Percentiles rank a stretch among this genome's conserved stretches.
These are phyloP conservation scores for Neurospora sublineolata DNA, from an alignment of 495 filamentous ascomycete species.

Conservation along the genomic window DNA sequence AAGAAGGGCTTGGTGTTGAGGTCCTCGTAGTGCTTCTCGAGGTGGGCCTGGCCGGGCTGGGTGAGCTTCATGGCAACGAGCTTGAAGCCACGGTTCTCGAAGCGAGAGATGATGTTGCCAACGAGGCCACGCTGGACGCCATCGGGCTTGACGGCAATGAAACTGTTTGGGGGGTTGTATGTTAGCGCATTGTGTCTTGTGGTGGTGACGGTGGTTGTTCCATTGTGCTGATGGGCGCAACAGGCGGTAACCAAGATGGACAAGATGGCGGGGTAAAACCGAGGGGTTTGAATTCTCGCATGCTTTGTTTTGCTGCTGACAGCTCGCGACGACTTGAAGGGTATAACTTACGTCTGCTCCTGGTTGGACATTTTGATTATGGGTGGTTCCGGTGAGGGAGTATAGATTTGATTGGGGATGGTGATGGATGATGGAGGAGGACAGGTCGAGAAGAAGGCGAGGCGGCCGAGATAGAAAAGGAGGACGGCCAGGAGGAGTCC, in stretches of 20 bases:
- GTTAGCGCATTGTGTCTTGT: neutral
- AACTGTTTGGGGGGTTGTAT: constrained; percentile 40
- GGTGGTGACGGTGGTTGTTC: constrained; percentile 1
- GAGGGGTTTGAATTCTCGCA: constrained; percentile 9
- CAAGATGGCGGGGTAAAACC: constrained; percentile 19
- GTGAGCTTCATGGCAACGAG: constrained; percentile 93
- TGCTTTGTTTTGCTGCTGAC: neutral
- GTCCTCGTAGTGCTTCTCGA: constrained; percentile 95
- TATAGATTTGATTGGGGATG: constrained; percentile 15
- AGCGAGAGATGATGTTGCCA: constrained; percentile 91
- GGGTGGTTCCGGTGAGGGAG: constrained; percentile 24
- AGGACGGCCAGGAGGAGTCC: constrained; percentile 12
- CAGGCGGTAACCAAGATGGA: constrained; percentile 1
- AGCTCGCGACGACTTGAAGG: neutral
- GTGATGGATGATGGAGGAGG: constrained; percentile 3
- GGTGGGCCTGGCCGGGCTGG: constrained; percentile 77
- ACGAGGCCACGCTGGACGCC: constrained; percentile 98
- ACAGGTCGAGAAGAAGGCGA: constrained; percentile 7
- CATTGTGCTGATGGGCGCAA: neutral
- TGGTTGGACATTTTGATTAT: constrained; percentile 57
- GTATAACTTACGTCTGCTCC: constrained; percentile 79
- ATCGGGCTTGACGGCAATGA: constrained; percentile 99
- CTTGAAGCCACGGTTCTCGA: constrained; percentile 96
- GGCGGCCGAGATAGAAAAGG: constrained; percentile 11
- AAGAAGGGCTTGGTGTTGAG: constrained; percentile 93